These are phyloP conservation scores for Fusarium buxicola DNA, from an alignment of 2,329 filamentous ascomycete species.

Conservation along the genomic window DNA sequence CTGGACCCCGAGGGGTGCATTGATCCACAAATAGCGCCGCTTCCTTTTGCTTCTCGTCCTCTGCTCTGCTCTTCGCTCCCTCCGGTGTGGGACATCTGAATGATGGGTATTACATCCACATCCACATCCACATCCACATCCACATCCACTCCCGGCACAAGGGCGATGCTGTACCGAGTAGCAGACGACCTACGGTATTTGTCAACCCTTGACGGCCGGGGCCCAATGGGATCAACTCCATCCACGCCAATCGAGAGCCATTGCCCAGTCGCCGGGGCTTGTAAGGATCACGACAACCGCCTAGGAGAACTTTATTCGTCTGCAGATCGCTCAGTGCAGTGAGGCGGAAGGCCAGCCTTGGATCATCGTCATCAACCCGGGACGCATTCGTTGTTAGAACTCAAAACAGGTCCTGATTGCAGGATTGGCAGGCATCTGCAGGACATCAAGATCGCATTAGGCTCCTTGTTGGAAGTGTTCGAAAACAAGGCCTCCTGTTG, in stretches of 20 bases:
- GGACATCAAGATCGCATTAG: conserved; percentile 42
- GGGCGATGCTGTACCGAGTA: conserved; percentile 8
- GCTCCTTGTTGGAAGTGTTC: conserved; percentile 4
- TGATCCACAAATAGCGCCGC: conserved; percentile 8
- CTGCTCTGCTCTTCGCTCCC: conserved; percentile 27
- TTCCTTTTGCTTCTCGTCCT: no score
- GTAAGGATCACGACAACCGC: not conserved
- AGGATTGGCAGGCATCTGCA: conserved; percentile 32
- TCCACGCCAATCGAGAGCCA: not conserved
- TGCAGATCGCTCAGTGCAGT: not conserved
- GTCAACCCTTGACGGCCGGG: not conserved
- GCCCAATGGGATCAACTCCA: conserved; percentile 10
- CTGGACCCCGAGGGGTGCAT: conserved; percentile 12
- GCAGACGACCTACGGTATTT: not conserved
- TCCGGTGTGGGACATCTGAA: conserved; percentile 21
- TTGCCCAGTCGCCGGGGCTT: not conserved
- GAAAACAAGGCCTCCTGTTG: conserved; percentile 3
- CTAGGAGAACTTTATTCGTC: conserved; percentile 20
- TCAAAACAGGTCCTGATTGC: conserved; percentile 3
- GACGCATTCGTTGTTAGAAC: conserved; percentile 1
- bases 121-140: no score
- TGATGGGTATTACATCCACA: no score
- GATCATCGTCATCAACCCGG: conserved; percentile 3
- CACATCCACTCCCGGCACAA: conserved; percentile 18
- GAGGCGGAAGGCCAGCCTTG: conserved; percentile 4